Evolutionary conservation across 2,329 filamentous ascomycete genomes (phyloP), one percentile per base, ranked within the genome.

Genomic region (Emergomyces pasteurianus): DNA sequence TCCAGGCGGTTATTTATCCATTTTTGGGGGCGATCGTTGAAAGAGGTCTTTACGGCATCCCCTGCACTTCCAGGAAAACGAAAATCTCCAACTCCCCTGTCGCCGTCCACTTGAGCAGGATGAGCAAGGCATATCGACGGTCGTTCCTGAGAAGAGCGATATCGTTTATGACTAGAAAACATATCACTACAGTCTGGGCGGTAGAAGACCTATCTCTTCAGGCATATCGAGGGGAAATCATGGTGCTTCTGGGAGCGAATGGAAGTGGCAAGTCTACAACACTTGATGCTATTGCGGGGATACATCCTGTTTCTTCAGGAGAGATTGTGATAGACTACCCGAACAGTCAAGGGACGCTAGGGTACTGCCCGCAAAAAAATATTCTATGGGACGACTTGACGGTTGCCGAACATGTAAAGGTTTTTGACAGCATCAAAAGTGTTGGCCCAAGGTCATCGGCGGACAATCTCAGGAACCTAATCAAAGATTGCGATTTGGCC

Each of bases 181-280:
- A 69, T 8, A 80, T 80, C n/a, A 81, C 86, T 43, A 84, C 84
- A 0, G 90, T 96, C 0, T 74, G 86, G n/a, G 92, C 92, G 3
- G 90, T 96, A 47, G 81, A 90, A 62, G 79, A 85, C 47, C 77
- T 96, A 43, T 87, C 81, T 58, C 78, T 96, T 55, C 81, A 82
- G 21, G 89, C 89, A 2, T 80, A 83, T 3, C 83, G 85, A 64
- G 92, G 92, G 0, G 87, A 95, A 67, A 95, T 96, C 58, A 82
- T 95, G 69, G 89, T 92, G 1, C 78, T 96, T 0, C 81, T 96
- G 0, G 92, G 92, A 43, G 90, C 91, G 6, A 96, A 96, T 70
- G 92, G 92, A 21, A 90, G 86, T 67, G 92, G 92, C 42, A 96
- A 96, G 72, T 91, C 86, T 59, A 96, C 92, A 0, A 95, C 91